Evolutionary conservation across 169 alveolate genomes (phyloP).

Genomic region (Perkinsus chesapeaki): DNA sequence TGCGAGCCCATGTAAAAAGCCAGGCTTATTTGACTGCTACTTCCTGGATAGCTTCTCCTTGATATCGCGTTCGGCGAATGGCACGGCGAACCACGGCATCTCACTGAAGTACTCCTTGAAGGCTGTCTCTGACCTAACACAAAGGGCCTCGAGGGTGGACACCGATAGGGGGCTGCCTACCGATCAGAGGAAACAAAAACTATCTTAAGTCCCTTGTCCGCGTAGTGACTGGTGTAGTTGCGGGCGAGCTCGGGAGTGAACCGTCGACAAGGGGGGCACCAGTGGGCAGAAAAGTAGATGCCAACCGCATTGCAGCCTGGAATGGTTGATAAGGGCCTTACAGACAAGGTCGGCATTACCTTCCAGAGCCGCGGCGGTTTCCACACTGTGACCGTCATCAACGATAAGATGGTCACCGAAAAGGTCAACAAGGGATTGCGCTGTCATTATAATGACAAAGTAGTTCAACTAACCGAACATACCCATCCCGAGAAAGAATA

Average conservation of each 20-base stretch:
- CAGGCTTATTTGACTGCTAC: background rate
- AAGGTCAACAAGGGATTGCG: background rate
- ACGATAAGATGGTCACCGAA: background rate
- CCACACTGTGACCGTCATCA: background rate
- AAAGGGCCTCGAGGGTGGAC: slow-evolving; percentile 40
- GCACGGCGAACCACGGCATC: slow-evolving; percentile 63
- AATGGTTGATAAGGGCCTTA: background rate
- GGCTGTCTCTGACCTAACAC: slow-evolving; percentile 41
- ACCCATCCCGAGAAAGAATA: background rate
- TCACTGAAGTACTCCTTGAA: slow-evolving; percentile 46
- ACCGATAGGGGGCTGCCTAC: slow-evolving; percentile 10
- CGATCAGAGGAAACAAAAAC: background rate
- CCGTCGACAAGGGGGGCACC: slow-evolving; percentile 72
- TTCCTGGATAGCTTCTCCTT: background rate
- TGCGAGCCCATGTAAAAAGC: background rate
- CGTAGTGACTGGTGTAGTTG: slow-evolving; percentile 16
- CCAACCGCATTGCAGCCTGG: slow-evolving; percentile 31
- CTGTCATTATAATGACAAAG: background rate
- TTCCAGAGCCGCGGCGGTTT: background rate
- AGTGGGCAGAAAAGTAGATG: slow-evolving; percentile 61
- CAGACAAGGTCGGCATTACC: background rate
- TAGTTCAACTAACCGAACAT: background rate
- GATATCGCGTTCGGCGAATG: slow-evolving; percentile 35
- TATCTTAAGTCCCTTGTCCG: slow-evolving; percentile 29
- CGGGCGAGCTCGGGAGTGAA: slow-evolving; percentile 64